Conservation (phyloP, 805 yeast genomes). For the Starmerella kuoi region DNA sequence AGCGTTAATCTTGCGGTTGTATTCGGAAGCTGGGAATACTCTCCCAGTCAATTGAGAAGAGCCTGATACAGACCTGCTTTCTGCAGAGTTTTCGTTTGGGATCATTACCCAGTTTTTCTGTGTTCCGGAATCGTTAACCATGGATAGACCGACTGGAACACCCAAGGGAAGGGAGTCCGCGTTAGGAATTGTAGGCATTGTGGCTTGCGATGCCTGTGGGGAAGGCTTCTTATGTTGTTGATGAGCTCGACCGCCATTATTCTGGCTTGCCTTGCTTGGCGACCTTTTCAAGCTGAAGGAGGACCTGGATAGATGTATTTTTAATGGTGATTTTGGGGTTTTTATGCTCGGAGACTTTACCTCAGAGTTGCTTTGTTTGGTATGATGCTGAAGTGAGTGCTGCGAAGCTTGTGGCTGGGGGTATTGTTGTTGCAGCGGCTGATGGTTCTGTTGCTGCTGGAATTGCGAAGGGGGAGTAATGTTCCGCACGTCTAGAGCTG, state of each 20-base stretch:
- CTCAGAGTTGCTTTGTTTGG: background rate
- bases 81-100: conserved; percentile 18
- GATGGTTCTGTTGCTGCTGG: background rate
- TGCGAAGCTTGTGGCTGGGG: conserved; percentile 1
- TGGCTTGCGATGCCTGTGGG: background rate
- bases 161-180: background rate
- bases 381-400: background rate
- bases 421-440: background rate
- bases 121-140: background rate
- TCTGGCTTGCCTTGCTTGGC: conserved; percentile 9
- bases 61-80: conserved; percentile 21
- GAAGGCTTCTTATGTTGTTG: background rate
- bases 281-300: conserved; percentile 16
- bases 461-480: background rate
- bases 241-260: background rate
- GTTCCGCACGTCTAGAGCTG: conserved; percentile 5
- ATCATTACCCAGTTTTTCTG: conserved; percentile 14
- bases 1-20: conserved; percentile 22
- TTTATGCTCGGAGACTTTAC: conserved; percentile 3
- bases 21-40: conserved; percentile 23
- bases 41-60: conserved; percentile 21
- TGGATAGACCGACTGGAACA: background rate
- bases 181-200: background rate
- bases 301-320: conserved; percentile 12
- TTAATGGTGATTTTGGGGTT: conserved; percentile 14